Conservation (phyloP, 73 alveolate species). For the Paramecium bursaria region DNA sequence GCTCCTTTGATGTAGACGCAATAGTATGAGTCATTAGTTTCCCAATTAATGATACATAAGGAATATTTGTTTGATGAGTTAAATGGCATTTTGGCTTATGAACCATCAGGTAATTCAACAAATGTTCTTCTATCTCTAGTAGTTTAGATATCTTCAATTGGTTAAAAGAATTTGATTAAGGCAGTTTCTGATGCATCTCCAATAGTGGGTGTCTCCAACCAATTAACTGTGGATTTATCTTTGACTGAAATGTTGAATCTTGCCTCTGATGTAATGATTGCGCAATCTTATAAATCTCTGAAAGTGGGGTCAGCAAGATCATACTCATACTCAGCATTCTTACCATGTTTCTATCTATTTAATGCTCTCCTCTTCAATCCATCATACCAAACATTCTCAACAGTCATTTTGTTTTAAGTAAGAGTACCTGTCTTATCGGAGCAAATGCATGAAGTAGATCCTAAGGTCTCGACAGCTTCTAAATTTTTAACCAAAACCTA, state of each 20-base stretch:
- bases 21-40: slow-evolving; percentile 48
- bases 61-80: slow-evolving; percentile 57
- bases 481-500: slow-evolving; percentile 91
- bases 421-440: slow-evolving; percentile 96
- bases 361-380: slow-evolving; percentile 84
- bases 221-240: slow-evolving; percentile 34
- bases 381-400: slow-evolving; percentile 84
- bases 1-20: slow-evolving; percentile 93
- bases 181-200: slow-evolving; percentile 96
- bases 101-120: slow-evolving; percentile 61
- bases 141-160: slow-evolving; percentile 73
- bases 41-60: slow-evolving; percentile 58
- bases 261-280: slow-evolving; percentile 69
- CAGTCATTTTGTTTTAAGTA: slow-evolving; percentile 89
- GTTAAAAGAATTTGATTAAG: slow-evolving; percentile 87
- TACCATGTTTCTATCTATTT: slow-evolving; percentile 74
- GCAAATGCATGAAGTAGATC: slow-evolving; percentile 95
- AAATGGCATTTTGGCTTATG: slow-evolving; percentile 61
- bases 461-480: slow-evolving; percentile 95
- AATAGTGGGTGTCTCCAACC: slow-evolving; percentile 65
- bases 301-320: slow-evolving; percentile 63
- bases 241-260: slow-evolving; percentile 44
- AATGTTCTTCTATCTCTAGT: slow-evolving; percentile 69
- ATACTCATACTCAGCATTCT: slow-evolving; percentile 64
- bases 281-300: slow-evolving; percentile 58